phyloP scores from a whole-genome alignment of 768 basidiomycete genomes.

The Boletus rufocinnamomeus region DNA sequence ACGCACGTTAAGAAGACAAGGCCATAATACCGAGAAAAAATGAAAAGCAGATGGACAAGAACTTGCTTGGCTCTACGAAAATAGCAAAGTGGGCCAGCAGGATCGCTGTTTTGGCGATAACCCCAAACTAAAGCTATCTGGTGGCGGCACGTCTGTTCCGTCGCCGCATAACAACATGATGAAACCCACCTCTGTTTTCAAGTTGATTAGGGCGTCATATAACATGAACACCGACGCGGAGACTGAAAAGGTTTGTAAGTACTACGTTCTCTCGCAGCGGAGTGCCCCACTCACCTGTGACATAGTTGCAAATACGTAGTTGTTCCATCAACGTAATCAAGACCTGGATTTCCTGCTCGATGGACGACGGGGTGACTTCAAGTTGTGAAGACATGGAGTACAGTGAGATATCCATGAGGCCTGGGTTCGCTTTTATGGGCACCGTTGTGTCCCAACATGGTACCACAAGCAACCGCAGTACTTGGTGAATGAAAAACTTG shows the following conservation, averaged over 20 bases:
- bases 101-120: neutral
- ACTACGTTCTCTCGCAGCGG: neutral
- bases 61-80: conserved; percentile 4
- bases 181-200: conserved; percentile 20
- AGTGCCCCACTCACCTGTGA: conserved; percentile 5
- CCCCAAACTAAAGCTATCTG: conserved; percentile 24
- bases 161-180: neutral
- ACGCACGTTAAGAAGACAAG: conserved; percentile 24
- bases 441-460: neutral
- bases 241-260: conserved; percentile 6
- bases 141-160: neutral
- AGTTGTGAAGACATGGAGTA: conserved; percentile 15
- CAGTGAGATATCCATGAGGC: neutral
- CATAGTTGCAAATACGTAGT: conserved; percentile 19
- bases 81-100: neutral
- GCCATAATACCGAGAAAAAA: conserved; percentile 30
- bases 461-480: neutral
- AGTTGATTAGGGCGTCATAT: conserved; percentile 24
- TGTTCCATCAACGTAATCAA: conserved; percentile 14
- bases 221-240: conserved; percentile 21
- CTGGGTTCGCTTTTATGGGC: neutral
- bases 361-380: neutral
- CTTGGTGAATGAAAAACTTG: conserved; percentile 5
- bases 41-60: conserved; percentile 19
- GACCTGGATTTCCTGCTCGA: conserved; percentile 3